Evolutionary conservation across 2,329 filamentous ascomycete species (phyloP), one percentile per base, ranked within the genome.

Genomic region (Phaeoacremonium minimum): DNA sequence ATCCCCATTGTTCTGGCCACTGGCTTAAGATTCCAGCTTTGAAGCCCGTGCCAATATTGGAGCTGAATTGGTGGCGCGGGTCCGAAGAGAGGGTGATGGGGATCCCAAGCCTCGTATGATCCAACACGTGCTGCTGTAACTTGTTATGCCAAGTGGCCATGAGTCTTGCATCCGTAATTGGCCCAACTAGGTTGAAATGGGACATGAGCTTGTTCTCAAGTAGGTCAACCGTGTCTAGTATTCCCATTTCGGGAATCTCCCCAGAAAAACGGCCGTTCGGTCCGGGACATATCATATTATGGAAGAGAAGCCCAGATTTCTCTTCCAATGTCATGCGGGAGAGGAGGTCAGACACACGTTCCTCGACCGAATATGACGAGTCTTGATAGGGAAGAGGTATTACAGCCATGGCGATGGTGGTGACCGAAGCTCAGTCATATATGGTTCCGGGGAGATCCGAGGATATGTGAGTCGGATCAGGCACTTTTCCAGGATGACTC

Each of bases 1-100:
- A 50, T 0, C 72, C 73, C 7, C 73, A 46, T 0, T 63, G 63
- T 38, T 73, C 69, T 0, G 72, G 72, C 71, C 72, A 75, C 36
- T 70, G 63, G 0, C 66, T 71, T 42, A 76, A 66, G 1, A 51
- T 54, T 0, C 60, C 65, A 0, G 68, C 65, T 0, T 51, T 48
- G 42, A 67, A 66, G 0, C 61, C 64, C 4, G 63, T 69, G 3
- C 62, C 69, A 2, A 64, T 42, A 20, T 65, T 63, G 18, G 65
- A 57, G 1, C 61, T 62, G 46, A 67, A 70, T 4, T 60, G 52
- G 40, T 72, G 66, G 2, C 66, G 61, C 0, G 69, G 70, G 20
- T 73, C 70, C 0, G 67, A 60, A 2, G 68, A 70, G 3, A 73
- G 46, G 0, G 68, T 71, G 16, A 72, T 52, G 0, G 69, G 70